Base-by-base conservation (phyloP, 257 asterid genomes). In the Primulina tabacum region DNA sequence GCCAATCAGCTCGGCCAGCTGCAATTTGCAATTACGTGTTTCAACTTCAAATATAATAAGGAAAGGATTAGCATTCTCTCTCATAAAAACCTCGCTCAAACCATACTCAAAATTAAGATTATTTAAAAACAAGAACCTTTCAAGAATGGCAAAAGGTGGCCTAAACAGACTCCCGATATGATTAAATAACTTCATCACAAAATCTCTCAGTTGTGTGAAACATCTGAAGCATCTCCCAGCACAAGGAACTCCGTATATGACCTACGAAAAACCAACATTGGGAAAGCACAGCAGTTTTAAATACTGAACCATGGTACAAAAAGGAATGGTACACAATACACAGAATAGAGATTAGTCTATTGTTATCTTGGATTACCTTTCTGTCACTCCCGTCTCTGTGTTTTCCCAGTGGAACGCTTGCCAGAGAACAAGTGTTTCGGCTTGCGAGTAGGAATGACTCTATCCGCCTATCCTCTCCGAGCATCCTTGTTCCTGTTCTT, bases 351-450 rank as follows among this genome's bases (percentile, higher is more conserved):
- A 35, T 35, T 9, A 38, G 8, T 9, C 30, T 2, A 24, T 28
- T 30, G 11, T 17, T n/a, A 52, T 9, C 7, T 29, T 18, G 50
- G 32, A 21, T 57, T 86, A 92, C 98, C 95, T 83, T 53, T 16
- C 65, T 17, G 43, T 50, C 38, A 70, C 82, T 86, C 89, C 11
- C 99, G 97, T 50, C 99, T 85, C 2, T 91, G 68, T 4, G 97
- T 94, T 77, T 94, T 94, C 33, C 99, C 97, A 26, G 4, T 88
- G 43, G 85, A 75, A 4, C 99, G 88, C 80, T 94, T 94, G 77
- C 97, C 99, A 12, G 95, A 79, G 63, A 77, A 87, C 84, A 94
- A 81, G 71, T 94, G 99, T 33, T 94, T 91, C 8, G 97, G 99
- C 70, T 37, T 91, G 75, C 85, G 84, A 50, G 77, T 69, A 70